A percentile compares a stretch with the other conserved stretches of the same genome.
Conservation (phyloP, 1,139 yeast species). For the Blastobotrys raffinosifermentans region DNA sequence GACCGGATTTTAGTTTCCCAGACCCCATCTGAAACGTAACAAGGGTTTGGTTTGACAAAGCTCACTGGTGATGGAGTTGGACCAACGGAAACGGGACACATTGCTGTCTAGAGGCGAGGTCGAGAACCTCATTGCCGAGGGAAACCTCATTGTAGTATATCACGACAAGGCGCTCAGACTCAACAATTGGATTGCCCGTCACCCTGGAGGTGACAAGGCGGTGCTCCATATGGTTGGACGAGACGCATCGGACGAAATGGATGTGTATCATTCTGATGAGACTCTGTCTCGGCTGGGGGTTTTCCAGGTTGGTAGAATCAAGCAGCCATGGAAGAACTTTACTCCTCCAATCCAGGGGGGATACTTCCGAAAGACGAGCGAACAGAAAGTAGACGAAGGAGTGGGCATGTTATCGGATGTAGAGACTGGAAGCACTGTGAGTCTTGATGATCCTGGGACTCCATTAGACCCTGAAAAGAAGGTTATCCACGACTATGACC, state of each 20-base stretch:
- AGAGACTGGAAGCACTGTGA: conserved; percentile 4
- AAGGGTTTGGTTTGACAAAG: no score
- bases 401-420: conserved; percentile 24
- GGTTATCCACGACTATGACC: conserved; percentile 52
- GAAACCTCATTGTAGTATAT: conserved; percentile 66
- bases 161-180: conserved; percentile 55
- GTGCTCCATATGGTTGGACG: conserved; percentile 79
- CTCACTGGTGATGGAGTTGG: conserved; percentile 12
- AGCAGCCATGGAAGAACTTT: conserved; percentile 62
- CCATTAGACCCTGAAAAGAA: conserved; percentile 49
- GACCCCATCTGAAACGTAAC: no score
- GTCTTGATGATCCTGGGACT: conserved; percentile 6
- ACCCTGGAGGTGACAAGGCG: conserved; percentile 89
- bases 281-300: conserved; percentile 45
- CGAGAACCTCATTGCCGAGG: conserved; percentile 55
- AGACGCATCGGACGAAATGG: conserved; percentile 89
- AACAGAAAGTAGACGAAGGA: conserved; percentile 22
- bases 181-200: conserved; percentile 63
- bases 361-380: conserved; percentile 34
- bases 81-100: background rate
- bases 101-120: conserved; percentile 28
- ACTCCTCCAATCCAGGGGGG: conserved; percentile 92
- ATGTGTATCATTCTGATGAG: conserved; percentile 63
- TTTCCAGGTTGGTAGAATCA: conserved; percentile 61
- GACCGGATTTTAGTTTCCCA: no score